Conservation (phyloP, 1,284 basidiomycete species). For the Ceratobasidium sp. region DNA sequence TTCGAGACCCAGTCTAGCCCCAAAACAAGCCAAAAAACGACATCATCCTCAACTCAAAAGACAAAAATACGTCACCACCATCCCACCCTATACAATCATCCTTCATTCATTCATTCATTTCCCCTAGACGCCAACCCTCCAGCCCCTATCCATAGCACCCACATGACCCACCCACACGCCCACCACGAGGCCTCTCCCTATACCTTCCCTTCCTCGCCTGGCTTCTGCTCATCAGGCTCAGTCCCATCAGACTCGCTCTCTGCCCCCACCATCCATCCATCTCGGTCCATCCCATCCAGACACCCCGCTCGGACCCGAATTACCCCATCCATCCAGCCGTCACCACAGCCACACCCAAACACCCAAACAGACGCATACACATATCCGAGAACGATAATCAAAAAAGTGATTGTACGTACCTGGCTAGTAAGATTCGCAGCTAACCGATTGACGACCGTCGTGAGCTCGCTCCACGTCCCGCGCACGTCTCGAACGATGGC, state of each 20-base stretch:
- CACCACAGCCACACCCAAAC: no score
- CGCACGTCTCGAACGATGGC: slow-evolving; percentile 93
- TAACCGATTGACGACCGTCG: slow-evolving; percentile 90
- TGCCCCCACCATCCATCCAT: background rate
- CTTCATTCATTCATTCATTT: no score
- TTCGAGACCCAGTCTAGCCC: background rate
- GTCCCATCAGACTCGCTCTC: no score
- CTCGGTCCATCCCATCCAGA: background rate
- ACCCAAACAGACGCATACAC: no score
- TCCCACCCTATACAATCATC: background rate
- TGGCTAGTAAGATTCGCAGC: slow-evolving; percentile 96
- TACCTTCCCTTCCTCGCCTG: background rate
- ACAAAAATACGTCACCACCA: slow-evolving; percentile 1
- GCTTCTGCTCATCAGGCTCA: background rate
- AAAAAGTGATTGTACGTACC: slow-evolving; percentile 47
- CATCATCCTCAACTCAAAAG: background rate
- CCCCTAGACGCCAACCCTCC: slow-evolving; percentile 5
- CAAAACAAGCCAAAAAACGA: background rate
- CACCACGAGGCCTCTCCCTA: slow-evolving; percentile 13
- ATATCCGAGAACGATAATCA: slow-evolving; percentile 5
- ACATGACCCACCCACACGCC: slow-evolving; percentile 25
- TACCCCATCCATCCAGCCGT: slow-evolving; percentile 10
- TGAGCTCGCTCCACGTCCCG: slow-evolving; percentile 94
- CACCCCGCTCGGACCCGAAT: background rate
- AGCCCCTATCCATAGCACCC: slow-evolving; percentile 9